Conservation (phyloP, 2,329 filamentous ascomycete species). For the Ophiosphaerella korrae region DNA sequence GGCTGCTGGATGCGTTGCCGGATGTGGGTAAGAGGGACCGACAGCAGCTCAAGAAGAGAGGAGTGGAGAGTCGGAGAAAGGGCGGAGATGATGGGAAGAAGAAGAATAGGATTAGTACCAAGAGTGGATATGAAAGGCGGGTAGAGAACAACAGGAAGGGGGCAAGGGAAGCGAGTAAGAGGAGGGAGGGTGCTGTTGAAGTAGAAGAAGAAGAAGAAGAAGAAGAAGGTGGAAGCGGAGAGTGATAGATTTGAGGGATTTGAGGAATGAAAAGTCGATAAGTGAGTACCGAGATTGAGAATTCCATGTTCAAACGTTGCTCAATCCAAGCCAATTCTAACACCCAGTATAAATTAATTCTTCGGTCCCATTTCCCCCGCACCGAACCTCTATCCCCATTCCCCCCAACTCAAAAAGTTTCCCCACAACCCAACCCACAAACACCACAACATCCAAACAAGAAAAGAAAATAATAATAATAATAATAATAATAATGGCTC, state of each 20-base stretch:
- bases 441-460: not conserved
- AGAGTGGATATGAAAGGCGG: constrained; percentile 75
- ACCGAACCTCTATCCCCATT: not conserved
- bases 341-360: not conserved
- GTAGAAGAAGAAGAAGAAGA: too few relatives aligned
- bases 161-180: constrained; percentile 47
- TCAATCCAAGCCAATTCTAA: not conserved
- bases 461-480: too few relatives aligned
- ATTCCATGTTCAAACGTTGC: not conserved
- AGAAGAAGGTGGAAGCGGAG: constrained; percentile 26
- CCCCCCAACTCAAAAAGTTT: not conserved
- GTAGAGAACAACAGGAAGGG: constrained; percentile 69
- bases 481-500: not conserved
- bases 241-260: constrained; percentile 50
- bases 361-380: not conserved
- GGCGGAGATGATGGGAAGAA: constrained; percentile 42
- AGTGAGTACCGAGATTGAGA: not conserved
- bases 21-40: constrained; percentile 82
- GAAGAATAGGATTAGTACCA: constrained; percentile 74
- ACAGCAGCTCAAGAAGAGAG: constrained; percentile 66
- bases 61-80: constrained; percentile 19
- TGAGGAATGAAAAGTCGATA: constrained; percentile 22
- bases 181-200: constrained; percentile 29
- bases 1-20: constrained; percentile 87
- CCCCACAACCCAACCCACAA: too few relatives aligned